phyloP scores from a whole-genome alignment of 2,329 filamentous ascomycete species.

The Aspergillus hortae region DNA sequence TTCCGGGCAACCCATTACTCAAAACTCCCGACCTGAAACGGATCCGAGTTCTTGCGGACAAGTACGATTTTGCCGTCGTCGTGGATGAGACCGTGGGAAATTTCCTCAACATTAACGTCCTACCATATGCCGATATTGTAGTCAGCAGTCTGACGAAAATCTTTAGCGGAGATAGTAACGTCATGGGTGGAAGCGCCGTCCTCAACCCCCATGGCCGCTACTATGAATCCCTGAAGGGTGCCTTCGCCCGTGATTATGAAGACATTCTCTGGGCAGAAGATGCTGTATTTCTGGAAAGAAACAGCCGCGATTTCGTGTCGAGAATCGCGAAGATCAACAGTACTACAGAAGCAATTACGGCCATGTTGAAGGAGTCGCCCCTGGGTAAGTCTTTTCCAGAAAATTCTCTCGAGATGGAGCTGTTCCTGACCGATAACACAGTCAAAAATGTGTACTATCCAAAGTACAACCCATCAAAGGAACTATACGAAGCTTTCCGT shows the following conservation, averaged over 20 bases:
- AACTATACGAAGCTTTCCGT: slow-evolving; percentile 75
- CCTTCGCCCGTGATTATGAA: slow-evolving; percentile 67
- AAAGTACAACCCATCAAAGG: slow-evolving; percentile 66
- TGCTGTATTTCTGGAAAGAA: slow-evolving; percentile 89
- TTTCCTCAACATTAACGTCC: slow-evolving; percentile 90
- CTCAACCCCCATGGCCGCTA: slow-evolving; percentile 65
- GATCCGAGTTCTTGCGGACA: slow-evolving; percentile 75
- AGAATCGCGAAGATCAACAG: slow-evolving; percentile 80
- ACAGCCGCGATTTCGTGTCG: slow-evolving; percentile 84
- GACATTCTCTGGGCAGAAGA: slow-evolving; percentile 95
- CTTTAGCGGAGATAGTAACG: slow-evolving; percentile 95
- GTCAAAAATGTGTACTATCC: slow-evolving; percentile 86
- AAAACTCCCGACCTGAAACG: slow-evolving; percentile 77
- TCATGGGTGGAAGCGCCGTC: slow-evolving; percentile 82
- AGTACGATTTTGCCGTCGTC: slow-evolving; percentile 83
- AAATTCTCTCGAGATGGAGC: background rate
- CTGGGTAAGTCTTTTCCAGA: slow-evolving; percentile 38
- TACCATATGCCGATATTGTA: slow-evolving; percentile 84
- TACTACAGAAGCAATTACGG: slow-evolving; percentile 80
- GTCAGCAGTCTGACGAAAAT: slow-evolving; percentile 96
- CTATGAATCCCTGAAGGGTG: slow-evolving; percentile 65
- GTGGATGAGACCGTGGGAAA: slow-evolving; percentile 97
- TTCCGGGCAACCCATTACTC: slow-evolving; percentile 87
- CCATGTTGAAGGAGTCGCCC: slow-evolving; percentile 60
- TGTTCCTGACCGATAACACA: slow-evolving; percentile 34